Evolutionary conservation across 2,329 filamentous ascomycete genomes (phyloP).

Genomic region (Cyclaneusma minus): DNA sequence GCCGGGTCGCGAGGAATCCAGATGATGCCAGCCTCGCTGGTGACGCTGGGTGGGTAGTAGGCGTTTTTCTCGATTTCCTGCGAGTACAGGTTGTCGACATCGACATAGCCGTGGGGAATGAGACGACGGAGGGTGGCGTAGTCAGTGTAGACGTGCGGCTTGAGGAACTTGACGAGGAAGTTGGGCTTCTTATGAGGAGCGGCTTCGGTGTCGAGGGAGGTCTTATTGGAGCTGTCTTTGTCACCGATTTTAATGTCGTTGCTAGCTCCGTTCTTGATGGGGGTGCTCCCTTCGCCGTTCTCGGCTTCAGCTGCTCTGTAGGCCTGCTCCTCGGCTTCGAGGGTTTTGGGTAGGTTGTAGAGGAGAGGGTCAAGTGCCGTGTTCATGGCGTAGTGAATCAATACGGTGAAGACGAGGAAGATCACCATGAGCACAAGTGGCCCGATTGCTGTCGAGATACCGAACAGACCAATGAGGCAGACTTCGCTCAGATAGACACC

Average conservation of each 20-base stretch:
- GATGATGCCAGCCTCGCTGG: conserved; percentile 46
- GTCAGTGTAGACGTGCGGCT: conserved; percentile 62
- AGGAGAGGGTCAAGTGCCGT: conserved; percentile 62
- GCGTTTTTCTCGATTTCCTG: conserved; percentile 48
- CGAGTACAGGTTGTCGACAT: conserved; percentile 39
- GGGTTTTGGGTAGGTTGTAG: conserved; percentile 64
- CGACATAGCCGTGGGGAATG: conserved; percentile 38
- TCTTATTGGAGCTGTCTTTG: conserved; percentile 16
- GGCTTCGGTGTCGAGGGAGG: conserved; percentile 14
- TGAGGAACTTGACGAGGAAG: conserved; percentile 52
- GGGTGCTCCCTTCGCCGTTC: conserved; percentile 4
- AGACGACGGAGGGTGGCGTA: conserved; percentile 56
- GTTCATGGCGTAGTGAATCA: conserved; percentile 64
- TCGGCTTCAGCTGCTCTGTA: conserved; percentile 11
- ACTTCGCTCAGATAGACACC: conserved; percentile 73
- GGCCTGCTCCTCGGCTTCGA: conserved; percentile 40
- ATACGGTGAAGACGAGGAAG: conserved; percentile 56
- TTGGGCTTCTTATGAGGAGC: conserved; percentile 33
- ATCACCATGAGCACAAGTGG: conserved; percentile 63
- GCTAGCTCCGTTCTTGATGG: conserved; percentile 4
- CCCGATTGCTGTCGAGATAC: conserved; percentile 47
- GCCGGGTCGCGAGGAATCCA: conserved; percentile 71
- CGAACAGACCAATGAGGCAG: conserved; percentile 75
- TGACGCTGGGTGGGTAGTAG: conserved; percentile 59
- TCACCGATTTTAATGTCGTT: conserved; percentile 9